phyloP scores from a whole-genome alignment of 345 rosid genomes.

The Rhizophora apiculata region DNA sequence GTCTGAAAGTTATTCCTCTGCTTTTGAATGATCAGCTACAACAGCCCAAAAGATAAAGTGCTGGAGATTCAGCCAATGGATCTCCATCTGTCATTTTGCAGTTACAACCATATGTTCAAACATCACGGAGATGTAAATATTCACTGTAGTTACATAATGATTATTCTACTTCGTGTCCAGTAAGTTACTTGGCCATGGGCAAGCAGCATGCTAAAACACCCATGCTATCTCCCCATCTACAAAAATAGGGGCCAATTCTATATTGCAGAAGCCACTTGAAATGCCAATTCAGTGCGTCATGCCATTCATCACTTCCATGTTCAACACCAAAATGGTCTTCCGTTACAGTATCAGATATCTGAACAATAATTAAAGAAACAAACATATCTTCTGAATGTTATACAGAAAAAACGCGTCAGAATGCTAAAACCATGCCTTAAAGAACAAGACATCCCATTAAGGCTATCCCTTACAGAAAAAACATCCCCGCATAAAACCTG shows the following conservation, averaged over 20 bases:
- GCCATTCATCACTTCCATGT: conserved; percentile 87
- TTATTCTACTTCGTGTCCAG: background rate
- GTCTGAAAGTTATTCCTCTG: too few species aligned
- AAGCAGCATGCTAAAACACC: conserved; percentile 86
- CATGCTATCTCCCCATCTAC: conserved; percentile 91
- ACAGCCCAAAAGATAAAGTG: too few species aligned
- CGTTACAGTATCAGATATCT: conserved; percentile 92
- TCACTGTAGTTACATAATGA: too few species aligned
- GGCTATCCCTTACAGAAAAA: background rate
- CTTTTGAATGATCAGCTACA: too few species aligned
- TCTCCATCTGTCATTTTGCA: background rate
- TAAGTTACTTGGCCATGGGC: conserved; percentile 89
- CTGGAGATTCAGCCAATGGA: too few species aligned
- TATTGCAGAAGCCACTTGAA: conserved; percentile 95
- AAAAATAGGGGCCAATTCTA: conserved; percentile 89
- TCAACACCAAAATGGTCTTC: conserved; percentile 90
- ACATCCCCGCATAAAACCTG: background rate
- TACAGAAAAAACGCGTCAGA: background rate
- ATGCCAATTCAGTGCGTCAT: conserved; percentile 64
- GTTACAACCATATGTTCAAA: background rate
- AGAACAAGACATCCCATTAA: too few species aligned
- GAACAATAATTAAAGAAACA: conserved; percentile 28
- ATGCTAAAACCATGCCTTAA: background rate
- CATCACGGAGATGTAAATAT: background rate
- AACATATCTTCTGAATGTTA: background rate